Percentiles rank a stretch among this genome's conserved stretches.
Evolutionary conservation across 805 yeast genomes (phyloP).

Genomic region (Hanseniaspora occidentalis): DNA sequence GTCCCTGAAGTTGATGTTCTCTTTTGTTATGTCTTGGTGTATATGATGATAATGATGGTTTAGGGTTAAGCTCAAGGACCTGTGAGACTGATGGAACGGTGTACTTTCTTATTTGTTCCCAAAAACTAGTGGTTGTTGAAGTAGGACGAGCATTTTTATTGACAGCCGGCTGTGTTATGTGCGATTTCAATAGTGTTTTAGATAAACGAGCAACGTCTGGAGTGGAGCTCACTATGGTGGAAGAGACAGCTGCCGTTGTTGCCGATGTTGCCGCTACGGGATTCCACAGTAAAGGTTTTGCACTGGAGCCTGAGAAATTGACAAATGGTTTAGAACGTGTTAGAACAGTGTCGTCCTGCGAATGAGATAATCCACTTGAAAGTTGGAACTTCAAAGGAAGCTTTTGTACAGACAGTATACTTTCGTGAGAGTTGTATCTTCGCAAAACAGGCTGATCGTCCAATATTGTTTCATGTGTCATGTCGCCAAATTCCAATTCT

Average conservation of each 20-base stretch:
- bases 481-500: constrained; percentile 9
- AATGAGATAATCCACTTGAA: too few relatives aligned
- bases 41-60: too few relatives aligned
- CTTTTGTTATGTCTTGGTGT: not conserved
- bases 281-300: not conserved
- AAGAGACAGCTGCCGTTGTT: not conserved
- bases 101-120: not conserved
- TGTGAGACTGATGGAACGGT: not conserved
- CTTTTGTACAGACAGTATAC: constrained; percentile 16
- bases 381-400: constrained; percentile 6
- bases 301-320: too few relatives aligned
- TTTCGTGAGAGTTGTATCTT: constrained; percentile 23
- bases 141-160: too few relatives aligned
- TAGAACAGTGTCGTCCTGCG: too few relatives aligned
- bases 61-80: too few relatives aligned
- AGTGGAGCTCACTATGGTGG: not conserved
- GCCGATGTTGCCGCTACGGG: not conserved
- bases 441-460: constrained; percentile 14
- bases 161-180: not conserved
- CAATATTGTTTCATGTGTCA: constrained; percentile 1
- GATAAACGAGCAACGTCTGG: not conserved
- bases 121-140: not conserved
- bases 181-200: not conserved
- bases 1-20: not conserved
- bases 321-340: too few relatives aligned